Conservation (phyloP, 306 rosid species). For the Arachis stenosperma region DNA sequence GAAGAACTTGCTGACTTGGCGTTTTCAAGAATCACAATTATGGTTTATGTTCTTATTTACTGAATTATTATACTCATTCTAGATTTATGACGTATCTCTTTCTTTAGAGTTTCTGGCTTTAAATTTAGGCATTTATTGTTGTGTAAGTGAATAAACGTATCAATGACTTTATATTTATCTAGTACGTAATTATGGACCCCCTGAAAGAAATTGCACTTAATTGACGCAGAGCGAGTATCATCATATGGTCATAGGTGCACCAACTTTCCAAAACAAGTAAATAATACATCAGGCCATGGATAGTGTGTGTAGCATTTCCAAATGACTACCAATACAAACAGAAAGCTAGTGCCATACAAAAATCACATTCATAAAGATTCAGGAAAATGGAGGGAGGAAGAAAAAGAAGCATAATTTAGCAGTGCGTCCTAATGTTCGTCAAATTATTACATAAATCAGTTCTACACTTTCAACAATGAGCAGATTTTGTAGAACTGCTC, state of each 20-base stretch:
- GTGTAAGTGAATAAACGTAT: too few relatives aligned
- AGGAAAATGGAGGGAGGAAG: neutral
- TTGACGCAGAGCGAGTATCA: neutral
- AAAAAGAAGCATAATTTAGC: constrained; percentile 20
- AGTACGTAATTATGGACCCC: too few relatives aligned
- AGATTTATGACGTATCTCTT: too few relatives aligned
- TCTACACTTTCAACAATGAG: constrained; percentile 33
- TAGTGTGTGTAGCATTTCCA: constrained; percentile 19
- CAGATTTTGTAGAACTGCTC: constrained; percentile 8
- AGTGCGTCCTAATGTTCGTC: constrained; percentile 10
- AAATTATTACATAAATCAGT: constrained; percentile 36
- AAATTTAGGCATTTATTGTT: too few relatives aligned
- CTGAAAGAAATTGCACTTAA: neutral
- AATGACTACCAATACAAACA: constrained; percentile 26
- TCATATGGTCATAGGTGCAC: neutral
- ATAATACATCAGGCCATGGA: constrained; percentile 21
- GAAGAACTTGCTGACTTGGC: neutral
- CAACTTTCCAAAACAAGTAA: constrained; percentile 19
- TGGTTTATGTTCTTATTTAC: neutral
- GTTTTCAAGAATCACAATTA: neutral
- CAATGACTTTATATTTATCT: too few relatives aligned
- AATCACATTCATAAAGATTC: neutral
- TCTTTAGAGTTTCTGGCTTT: too few relatives aligned
- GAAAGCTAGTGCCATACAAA: constrained; percentile 8
- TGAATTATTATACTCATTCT: neutral